Base-by-base conservation (phyloP, 2,329 filamentous ascomycete species). In the Ophiostoma ips region DNA sequence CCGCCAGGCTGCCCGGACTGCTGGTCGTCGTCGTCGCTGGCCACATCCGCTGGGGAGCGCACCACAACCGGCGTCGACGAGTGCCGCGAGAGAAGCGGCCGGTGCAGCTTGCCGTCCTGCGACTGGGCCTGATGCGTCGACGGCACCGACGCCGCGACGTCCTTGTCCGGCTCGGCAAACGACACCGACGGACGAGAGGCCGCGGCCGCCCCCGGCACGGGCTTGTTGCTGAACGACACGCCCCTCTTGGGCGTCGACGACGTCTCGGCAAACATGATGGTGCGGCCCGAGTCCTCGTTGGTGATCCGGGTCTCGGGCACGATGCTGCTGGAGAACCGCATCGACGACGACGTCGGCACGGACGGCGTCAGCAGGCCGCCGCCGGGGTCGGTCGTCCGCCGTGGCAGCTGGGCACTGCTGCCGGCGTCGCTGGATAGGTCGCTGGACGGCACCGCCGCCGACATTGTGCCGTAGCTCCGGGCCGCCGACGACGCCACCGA, bases 241-340 rank as follows among this genome's bases (percentile, higher is more conserved):
- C 69, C 68, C 5, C 66, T 60, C 37, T 66, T 66, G 15, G 59
- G 56, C 18, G 24, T 5, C 8, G 24, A 5, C 9, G 65, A 61
- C 5, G 65, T 55, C 48, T 80, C 70, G 10, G 77, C 78, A 63
- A 92, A 94, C 75, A 84, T 85, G 55, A 94, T 88, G 1, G 74
- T 81, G 1, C 82, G 81, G 0, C 79, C 82, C 1, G 75, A 69
- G 1, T 75, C 77, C 51, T 83, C 84, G 53, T 71, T 69, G 3
- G 77, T 76, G 19, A 87, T 73, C 53, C 72, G 76, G 2, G 84
- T 81, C 55, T 83, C 77, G 0, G 85, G 86, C 1, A 86, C 78
- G 0, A 84, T 79, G 6, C 77, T 79, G 47, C 83, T 88, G 0
- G 81, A 83, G 62, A 90, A 90, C 35, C 77, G 77, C 41, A 75